These are phyloP conservation scores for Colletotrichum tabaci DNA, from an alignment of 2,329 filamentous ascomycete species.

Conservation along the genomic window DNA sequence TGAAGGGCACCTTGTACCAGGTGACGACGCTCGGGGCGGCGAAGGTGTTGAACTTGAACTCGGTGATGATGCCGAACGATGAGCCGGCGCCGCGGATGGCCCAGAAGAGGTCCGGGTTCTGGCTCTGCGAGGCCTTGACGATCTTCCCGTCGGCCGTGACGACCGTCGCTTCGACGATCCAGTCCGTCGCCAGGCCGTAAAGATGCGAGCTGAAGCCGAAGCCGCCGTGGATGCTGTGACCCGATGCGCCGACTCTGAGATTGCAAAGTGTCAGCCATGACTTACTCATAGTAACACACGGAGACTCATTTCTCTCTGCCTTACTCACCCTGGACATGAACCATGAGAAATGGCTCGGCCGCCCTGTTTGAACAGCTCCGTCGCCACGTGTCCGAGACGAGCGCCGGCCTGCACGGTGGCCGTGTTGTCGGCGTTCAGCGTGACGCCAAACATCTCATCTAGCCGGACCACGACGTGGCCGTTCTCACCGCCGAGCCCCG, in stretches of 20 bases:
- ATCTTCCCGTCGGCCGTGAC: constrained; percentile 54
- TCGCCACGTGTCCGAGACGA: constrained; percentile 63
- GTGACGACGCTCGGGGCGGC: constrained; percentile 52
- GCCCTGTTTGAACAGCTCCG: constrained; percentile 55
- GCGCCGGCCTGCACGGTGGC: constrained; percentile 64
- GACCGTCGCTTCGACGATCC: constrained; percentile 53
- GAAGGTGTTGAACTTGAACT: constrained; percentile 58
- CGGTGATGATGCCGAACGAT: constrained; percentile 58
- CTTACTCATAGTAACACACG: background rate
- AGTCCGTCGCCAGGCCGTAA: constrained; percentile 52
- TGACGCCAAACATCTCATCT: constrained; percentile 59
- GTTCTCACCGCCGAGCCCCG: constrained; percentile 64
- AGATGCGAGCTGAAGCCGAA: constrained; percentile 46
- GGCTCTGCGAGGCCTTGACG: constrained; percentile 50
- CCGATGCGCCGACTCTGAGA: constrained; percentile 55
- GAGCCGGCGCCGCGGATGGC: constrained; percentile 59
- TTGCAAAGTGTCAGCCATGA: background rate
- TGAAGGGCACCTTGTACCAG: constrained; percentile 42
- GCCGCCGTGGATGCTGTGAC: constrained; percentile 61
- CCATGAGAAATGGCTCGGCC: constrained; percentile 63
- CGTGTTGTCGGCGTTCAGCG: constrained; percentile 56
- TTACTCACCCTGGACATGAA: constrained; percentile 66
- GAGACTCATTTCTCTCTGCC: too few relatives aligned
- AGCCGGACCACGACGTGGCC: constrained; percentile 64
- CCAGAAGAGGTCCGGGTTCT: constrained; percentile 60